Percentiles rank a stretch among this genome's conserved stretches.
These are phyloP conservation scores for Nepenthes alata DNA, from an alignment of 179 eudicot genomes.

Conservation along the genomic window DNA sequence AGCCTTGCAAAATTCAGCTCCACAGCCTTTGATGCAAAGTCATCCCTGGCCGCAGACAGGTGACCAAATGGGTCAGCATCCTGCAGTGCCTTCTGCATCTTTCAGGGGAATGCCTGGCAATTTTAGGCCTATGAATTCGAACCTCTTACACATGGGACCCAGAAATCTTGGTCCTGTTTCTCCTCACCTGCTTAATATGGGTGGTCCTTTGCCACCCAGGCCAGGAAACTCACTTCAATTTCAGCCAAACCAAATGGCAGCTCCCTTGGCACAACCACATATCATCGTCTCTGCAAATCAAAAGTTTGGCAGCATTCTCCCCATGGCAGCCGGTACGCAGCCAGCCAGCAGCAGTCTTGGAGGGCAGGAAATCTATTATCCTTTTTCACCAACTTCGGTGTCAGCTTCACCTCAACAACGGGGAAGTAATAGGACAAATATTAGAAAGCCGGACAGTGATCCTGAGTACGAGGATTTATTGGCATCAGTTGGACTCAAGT, in stretches of 20 bases:
- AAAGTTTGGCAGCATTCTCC: conserved; percentile 16
- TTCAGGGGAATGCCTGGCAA: conserved; percentile 18
- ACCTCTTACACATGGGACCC: conserved; percentile 31
- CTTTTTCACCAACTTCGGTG: conserved; percentile 62
- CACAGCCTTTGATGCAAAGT: conserved; percentile 30
- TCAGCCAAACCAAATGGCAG: conserved; percentile 32
- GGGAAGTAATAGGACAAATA: conserved; percentile 25
- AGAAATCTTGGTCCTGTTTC: conserved; percentile 33
- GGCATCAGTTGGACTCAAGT: conserved; percentile 94
- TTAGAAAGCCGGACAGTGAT: conserved; percentile 53
- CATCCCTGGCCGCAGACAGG: conserved; percentile 38
- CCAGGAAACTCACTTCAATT: conserved; percentile 25
- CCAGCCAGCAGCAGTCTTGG: conserved; percentile 24
- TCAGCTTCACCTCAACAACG: conserved; percentile 23
- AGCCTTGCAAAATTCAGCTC: conserved; percentile 21
- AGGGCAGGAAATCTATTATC: conserved; percentile 68
- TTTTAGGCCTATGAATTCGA: conserved; percentile 20
- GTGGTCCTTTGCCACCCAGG: conserved; percentile 36
- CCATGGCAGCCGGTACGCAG: conserved; percentile 15
- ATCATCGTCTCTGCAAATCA: conserved; percentile 27
- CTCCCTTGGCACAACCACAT: conserved; percentile 25
- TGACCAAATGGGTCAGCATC: conserved; percentile 36
- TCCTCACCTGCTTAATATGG: conserved; percentile 14
- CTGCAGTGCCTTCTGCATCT: conserved; percentile 12
- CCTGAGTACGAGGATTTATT: conserved; percentile 91